Conservation (phyloP, 495 filamentous ascomycete genomes). For the Tetracladium setigerum region DNA sequence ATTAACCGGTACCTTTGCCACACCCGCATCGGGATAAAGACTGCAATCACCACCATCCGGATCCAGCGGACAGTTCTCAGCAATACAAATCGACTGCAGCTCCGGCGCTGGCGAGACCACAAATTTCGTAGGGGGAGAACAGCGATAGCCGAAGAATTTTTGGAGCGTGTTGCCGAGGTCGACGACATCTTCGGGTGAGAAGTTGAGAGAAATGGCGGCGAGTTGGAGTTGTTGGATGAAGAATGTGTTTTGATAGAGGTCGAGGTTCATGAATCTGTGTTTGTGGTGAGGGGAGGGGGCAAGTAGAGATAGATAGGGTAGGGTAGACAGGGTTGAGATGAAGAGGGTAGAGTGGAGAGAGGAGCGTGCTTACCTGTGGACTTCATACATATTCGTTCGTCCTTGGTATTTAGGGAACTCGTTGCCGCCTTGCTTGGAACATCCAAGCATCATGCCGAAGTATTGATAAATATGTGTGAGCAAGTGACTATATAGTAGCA, state of each 20-base stretch:
- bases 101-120: conserved; percentile 18
- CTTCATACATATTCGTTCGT: conserved; percentile 34
- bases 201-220: conserved; percentile 40
- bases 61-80: conserved; percentile 28
- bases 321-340: too few species aligned
- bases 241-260: conserved; percentile 35
- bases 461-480: conserved; percentile 46
- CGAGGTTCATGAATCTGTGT: conserved; percentile 40
- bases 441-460: conserved; percentile 42
- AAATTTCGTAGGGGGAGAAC: conserved; percentile 26
- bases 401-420: conserved; percentile 37
- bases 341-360: too few species aligned
- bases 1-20: background rate
- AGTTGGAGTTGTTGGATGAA: conserved; percentile 43
- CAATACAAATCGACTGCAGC: conserved; percentile 34
- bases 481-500: conserved; percentile 26
- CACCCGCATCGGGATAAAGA: conserved; percentile 3
- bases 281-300: background rate
- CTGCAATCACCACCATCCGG: conserved; percentile 16
- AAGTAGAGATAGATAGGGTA: too few species aligned
- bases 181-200: conserved; percentile 29
- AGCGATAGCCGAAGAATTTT: conserved; percentile 34
- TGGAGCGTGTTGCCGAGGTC: conserved; percentile 28
- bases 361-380: conserved; percentile 32
- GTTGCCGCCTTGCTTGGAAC: conserved; percentile 31